Conservation (phyloP, 495 filamentous ascomycete genomes). For the Cladorrhinum samala region DNA sequence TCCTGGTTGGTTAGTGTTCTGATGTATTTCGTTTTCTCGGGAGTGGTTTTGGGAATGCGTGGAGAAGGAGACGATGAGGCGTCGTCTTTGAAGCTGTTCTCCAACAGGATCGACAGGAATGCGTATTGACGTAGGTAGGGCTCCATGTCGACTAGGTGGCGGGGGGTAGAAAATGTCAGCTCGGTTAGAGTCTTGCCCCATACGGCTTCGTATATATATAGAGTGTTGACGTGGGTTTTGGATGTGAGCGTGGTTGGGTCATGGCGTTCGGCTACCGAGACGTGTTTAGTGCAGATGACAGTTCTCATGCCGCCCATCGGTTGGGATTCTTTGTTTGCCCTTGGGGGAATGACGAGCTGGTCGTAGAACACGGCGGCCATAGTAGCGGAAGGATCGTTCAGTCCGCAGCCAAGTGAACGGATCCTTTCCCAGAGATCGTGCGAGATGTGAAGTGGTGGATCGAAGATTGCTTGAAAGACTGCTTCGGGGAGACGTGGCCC, state of each 20-base stretch:
- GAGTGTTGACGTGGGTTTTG: conserved; percentile 58
- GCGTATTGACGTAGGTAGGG: conserved; percentile 72
- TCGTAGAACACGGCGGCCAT: conserved; percentile 58
- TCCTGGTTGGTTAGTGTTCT: conserved; percentile 18
- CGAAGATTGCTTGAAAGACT: conserved; percentile 74
- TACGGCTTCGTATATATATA: conserved; percentile 65
- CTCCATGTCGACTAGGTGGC: conserved; percentile 72
- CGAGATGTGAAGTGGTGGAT: conserved; percentile 76
- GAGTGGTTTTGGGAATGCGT: not conserved
- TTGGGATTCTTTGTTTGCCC: conserved; percentile 31
- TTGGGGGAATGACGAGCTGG: conserved; percentile 53
- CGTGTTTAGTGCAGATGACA: conserved; percentile 30
- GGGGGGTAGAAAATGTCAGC: conserved; percentile 80
- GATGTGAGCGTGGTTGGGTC: conserved; percentile 31
- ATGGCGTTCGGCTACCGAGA: conserved; percentile 27
- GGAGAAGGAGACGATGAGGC: not conserved
- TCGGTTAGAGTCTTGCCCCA: conserved; percentile 62
- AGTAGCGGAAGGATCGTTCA: conserved; percentile 37
- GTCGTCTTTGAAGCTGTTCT: conserved; percentile 47
- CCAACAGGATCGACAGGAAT: conserved; percentile 57
- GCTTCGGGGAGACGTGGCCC: conserved; percentile 59
- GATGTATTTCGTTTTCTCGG: not conserved
- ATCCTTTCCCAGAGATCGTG: conserved; percentile 61
- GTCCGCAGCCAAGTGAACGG: conserved; percentile 55
- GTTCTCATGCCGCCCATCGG: conserved; percentile 36